Base-by-base conservation (phyloP, 2,329 filamentous ascomycete genomes). In the Beauveria brongniartii region DNA sequence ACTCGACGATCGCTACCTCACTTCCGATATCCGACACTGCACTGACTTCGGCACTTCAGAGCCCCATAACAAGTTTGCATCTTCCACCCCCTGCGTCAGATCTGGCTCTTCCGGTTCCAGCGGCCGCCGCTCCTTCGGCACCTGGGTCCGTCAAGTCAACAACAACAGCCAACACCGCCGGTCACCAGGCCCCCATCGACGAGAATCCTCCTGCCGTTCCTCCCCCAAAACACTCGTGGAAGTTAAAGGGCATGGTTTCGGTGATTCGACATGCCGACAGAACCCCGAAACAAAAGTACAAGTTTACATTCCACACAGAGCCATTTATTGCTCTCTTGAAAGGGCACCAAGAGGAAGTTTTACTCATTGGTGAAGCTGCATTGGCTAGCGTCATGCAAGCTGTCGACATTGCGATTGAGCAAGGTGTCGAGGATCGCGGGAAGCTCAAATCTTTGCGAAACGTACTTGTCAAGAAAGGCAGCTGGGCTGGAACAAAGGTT, bases 221-320 rank as follows among this genome's bases (percentile, higher is more conserved):
- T 2, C 83, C 82, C 1, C 89, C 89, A 0, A 97, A 97, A 69
- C 92, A 96, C 69, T 91, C 94, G 12, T 99, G 94, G 94, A 97
- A 96, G 73, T 79, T 99, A 57, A 99, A 99, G 75, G 94, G 94
- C 14, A 92, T 99, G 76, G 93, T 99, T 0, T 93, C 92, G 2
- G 94, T 99, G 18, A 92, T 99, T 65, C 86, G 94, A 30, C 94
- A 99, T 74, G 95, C 95, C 3, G 94, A 99, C 75, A 88, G 94
- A 61, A 99, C 94, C 1, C 94, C 94, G 2, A 99, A 99, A 76
- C 94, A 99, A 69, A 99, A 99, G 72, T 97, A 97, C 80, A 99
- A 99, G 72, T 99, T 97, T 69, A 99, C 94, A 0, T 97, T 99
- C 68, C 94, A 99, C 70, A 96, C 92, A 0, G 91, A 92, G 64